Percentiles rank a stretch among this genome's conserved stretches.
These are phyloP conservation scores for Nothophoma quercina DNA, from an alignment of 2,329 filamentous ascomycete genomes.

Conservation along the genomic window DNA sequence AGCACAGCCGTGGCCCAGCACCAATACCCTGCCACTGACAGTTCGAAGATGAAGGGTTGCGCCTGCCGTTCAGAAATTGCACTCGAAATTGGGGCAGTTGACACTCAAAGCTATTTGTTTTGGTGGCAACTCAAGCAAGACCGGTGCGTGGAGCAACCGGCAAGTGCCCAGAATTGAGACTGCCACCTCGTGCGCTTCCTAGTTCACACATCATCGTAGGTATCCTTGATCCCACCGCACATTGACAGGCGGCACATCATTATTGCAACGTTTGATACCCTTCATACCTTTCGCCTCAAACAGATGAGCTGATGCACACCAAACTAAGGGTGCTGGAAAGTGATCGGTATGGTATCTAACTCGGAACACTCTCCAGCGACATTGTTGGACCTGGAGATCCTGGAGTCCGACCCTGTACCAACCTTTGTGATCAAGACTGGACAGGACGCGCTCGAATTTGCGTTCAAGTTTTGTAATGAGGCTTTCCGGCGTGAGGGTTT, in stretches of 20 bases:
- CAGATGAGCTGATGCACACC: not conserved
- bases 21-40: not conserved
- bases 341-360: constrained; percentile 1
- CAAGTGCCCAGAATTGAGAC: constrained; percentile 2
- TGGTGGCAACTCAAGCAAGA: constrained; percentile 7
- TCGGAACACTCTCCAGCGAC: constrained; percentile 1
- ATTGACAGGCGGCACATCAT: not conserved
- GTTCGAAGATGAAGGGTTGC: not conserved
- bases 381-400: constrained; percentile 29
- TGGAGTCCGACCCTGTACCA: constrained; percentile 33
- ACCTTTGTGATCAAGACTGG: constrained; percentile 33
- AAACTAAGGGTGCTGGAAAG: not conserved
- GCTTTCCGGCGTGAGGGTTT: constrained; percentile 25
- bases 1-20: not conserved
- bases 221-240: not conserved
- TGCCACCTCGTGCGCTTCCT: not conserved
- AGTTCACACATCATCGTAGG: not conserved
- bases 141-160: not conserved
- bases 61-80: not conserved
- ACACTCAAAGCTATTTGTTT: not conserved
- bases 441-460: constrained; percentile 21
- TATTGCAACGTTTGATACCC: not conserved
- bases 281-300: not conserved
- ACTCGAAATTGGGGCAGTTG: not conserved
- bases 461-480: constrained; percentile 33